Evolutionary conservation across 2,329 filamentous ascomycete species (phyloP).

Genomic region (Sporothrix curviconia): DNA sequence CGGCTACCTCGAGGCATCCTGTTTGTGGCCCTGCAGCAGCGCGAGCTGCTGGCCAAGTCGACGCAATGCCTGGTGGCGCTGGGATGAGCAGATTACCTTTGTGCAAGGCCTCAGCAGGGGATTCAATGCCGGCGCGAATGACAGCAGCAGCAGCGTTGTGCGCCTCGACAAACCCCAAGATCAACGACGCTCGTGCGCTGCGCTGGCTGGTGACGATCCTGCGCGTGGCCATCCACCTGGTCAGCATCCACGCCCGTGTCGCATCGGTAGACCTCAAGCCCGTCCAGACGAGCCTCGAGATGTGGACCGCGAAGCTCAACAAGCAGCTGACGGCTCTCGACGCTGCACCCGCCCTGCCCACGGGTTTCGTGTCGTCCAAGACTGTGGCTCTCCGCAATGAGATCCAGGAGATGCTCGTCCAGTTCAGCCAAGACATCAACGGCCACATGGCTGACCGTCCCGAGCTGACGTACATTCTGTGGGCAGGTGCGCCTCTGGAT

Average conservation of each 20-base stretch:
- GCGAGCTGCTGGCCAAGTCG: conserved; percentile 38
- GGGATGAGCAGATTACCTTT: conserved; percentile 14
- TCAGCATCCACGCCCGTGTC: conserved; percentile 61
- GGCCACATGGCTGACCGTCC: conserved; percentile 42
- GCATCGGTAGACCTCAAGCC: conserved; percentile 44
- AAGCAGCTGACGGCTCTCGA: conserved; percentile 11
- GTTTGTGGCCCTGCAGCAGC: conserved; percentile 56
- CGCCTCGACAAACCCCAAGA: conserved; percentile 9
- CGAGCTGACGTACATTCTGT: conserved; percentile 57
- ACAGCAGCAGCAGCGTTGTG: background rate
- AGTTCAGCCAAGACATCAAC: conserved; percentile 37
- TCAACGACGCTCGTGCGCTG: conserved; percentile 27
- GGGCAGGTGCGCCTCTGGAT: conserved; percentile 64
- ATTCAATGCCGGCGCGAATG: background rate
- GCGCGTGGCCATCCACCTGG: conserved; percentile 52
- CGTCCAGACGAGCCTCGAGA: conserved; percentile 40
- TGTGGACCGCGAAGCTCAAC: conserved; percentile 35
- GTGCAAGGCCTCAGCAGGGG: conserved; percentile 10
- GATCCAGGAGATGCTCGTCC: conserved; percentile 31
- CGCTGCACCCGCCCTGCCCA: conserved; percentile 43
- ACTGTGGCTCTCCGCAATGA: conserved; percentile 29
- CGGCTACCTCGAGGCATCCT: conserved; percentile 81
- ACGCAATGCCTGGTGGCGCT: conserved; percentile 1
- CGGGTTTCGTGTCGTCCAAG: conserved; percentile 39
- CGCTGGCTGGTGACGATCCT: conserved; percentile 67